Evolutionary conservation across 1,284 basidiomycete species (phyloP).

Genomic region (Pascua guehoae): DNA sequence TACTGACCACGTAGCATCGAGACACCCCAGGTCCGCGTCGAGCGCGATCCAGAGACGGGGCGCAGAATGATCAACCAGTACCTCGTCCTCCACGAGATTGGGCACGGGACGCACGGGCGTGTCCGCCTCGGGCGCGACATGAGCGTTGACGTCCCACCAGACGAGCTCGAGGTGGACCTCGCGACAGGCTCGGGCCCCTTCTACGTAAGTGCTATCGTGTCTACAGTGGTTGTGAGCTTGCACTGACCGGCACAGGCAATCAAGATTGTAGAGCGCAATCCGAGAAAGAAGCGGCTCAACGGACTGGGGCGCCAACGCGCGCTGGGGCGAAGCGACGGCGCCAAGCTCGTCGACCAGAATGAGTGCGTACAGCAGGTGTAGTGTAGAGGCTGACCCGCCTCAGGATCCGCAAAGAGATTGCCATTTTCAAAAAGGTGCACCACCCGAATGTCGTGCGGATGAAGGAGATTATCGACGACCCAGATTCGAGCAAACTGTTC

Average conservation of each 20-base stretch:
- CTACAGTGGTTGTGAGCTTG: constrained; percentile 22
- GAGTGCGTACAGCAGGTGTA: constrained; percentile 34
- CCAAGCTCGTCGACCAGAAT: constrained; percentile 52
- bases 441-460: constrained; percentile 90
- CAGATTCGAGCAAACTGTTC: constrained; percentile 81
- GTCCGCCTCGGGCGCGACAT: constrained; percentile 69
- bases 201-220: neutral
- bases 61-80: constrained; percentile 73
- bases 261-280: constrained; percentile 70
- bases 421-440: constrained; percentile 93
- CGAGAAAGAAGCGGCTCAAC: constrained; percentile 60
- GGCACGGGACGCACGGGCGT: constrained; percentile 75
- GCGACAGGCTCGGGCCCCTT: constrained; percentile 15
- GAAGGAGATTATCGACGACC: constrained; percentile 93
- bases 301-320: constrained; percentile 48
- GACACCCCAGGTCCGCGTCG: constrained; percentile 54
- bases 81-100: constrained; percentile 61
- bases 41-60: constrained; percentile 47
- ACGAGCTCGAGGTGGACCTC: constrained; percentile 17
- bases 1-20: constrained; percentile 49
- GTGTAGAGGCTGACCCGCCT: constrained; percentile 17
- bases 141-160: constrained; percentile 26
- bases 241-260: constrained; percentile 53
- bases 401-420: constrained; percentile 75
- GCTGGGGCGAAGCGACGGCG: constrained; percentile 24